Conservation (phyloP, 1,284 basidiomycete genomes). For the Trametes hirsuta region DNA sequence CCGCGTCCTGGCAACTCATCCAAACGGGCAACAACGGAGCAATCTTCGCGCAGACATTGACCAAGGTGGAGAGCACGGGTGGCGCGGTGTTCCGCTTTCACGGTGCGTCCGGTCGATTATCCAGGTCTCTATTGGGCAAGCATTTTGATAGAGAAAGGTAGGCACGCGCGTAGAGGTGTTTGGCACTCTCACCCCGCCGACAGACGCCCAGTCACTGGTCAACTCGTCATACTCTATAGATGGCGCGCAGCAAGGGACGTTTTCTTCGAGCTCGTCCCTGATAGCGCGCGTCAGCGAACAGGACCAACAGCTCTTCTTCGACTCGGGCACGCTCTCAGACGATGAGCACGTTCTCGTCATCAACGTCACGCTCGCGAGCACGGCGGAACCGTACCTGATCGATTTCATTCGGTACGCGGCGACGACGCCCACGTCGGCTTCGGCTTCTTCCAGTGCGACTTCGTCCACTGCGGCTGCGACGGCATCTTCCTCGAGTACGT, state of each 20-base stretch:
- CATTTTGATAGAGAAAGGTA: not conserved
- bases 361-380: constrained; percentile 12
- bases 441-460: not conserved
- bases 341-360: constrained; percentile 7
- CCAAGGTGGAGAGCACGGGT: constrained; percentile 7
- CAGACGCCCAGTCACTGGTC: constrained; percentile 4
- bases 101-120: not conserved
- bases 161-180: constrained; percentile 17
- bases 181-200: constrained; percentile 11
- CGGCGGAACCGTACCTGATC: constrained; percentile 12
- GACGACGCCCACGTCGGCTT: constrained; percentile 1
- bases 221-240: constrained; percentile 13
- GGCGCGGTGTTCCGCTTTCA: constrained; percentile 16
- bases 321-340: constrained; percentile 13
- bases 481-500: not conserved
- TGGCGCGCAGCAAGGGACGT: constrained; percentile 1
- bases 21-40: constrained; percentile 13
- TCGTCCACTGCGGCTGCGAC: not conserved
- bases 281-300: constrained; percentile 1
- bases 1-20: constrained; percentile 11
- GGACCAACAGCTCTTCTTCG: constrained; percentile 13
- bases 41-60: constrained; percentile 15
- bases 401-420: constrained; percentile 15
- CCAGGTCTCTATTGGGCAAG: not conserved
- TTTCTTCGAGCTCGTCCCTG: constrained; percentile 7